phyloP scores from a whole-genome alignment of 1,139 yeast species.

The Yarrowia galli region DNA sequence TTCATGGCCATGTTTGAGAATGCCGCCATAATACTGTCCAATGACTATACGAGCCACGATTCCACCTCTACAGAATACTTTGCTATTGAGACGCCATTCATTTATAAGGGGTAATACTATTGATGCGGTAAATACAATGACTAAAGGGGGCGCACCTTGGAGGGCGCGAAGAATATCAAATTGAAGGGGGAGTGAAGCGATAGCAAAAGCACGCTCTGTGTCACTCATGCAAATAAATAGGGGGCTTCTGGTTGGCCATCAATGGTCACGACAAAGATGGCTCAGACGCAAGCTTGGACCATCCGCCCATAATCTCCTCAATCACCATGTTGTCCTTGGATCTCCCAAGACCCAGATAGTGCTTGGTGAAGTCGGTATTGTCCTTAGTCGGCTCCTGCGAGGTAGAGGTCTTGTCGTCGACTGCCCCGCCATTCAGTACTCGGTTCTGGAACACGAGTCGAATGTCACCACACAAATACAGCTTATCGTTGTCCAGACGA shows the following conservation, averaged over 20 bases:
- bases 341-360: constrained; percentile 22
- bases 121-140: constrained; percentile 8
- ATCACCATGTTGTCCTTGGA: constrained; percentile 33
- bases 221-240: constrained; percentile 24
- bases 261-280: too few species aligned
- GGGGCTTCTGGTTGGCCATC: too few species aligned
- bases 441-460: constrained; percentile 53
- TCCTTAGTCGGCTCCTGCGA: constrained; percentile 3
- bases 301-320: constrained; percentile 32
- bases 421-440: constrained; percentile 38
- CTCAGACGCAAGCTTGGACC: constrained; percentile 6
- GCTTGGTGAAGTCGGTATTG: constrained; percentile 14
- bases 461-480: constrained; percentile 53
- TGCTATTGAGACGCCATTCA: not conserved
- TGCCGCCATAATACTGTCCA: too few species aligned
- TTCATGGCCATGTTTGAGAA: not conserved
- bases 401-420: not conserved
- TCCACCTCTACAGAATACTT: not conserved
- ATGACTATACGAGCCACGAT: too few species aligned
- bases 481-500: constrained; percentile 48
- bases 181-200: not conserved
- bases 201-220: not conserved
- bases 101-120: not conserved
- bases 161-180: constrained; percentile 9
- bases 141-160: not conserved